These are phyloP conservation scores for Nepenthes alata DNA, from an alignment of 179 eudicot genomes.

Conservation along the genomic window DNA sequence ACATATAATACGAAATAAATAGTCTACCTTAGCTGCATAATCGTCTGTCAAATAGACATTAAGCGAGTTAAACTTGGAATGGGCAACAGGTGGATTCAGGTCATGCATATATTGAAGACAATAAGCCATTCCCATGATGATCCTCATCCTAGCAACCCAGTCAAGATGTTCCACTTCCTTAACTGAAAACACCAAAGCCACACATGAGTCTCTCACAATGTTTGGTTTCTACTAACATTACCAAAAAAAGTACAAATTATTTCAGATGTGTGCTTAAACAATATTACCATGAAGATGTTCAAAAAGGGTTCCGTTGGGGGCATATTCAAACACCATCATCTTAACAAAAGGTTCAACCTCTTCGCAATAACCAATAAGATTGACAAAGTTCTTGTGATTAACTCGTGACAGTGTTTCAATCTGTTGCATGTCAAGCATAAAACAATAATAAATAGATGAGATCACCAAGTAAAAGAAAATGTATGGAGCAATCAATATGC, in stretches of 20 bases:
- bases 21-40: slow-evolving; percentile 76
- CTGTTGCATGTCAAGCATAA: slow-evolving; percentile 22
- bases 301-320: slow-evolving; percentile 74
- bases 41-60: slow-evolving; percentile 59
- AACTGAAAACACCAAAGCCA: slow-evolving; percentile 27
- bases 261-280: neutral
- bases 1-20: neutral
- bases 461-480: neutral
- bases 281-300: slow-evolving; percentile 84
- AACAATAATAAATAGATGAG: neutral
- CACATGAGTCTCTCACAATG: neutral
- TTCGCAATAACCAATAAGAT: slow-evolving; percentile 91
- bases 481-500: neutral
- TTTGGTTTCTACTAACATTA: neutral
- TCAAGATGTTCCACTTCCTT: slow-evolving; percentile 76
- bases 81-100: slow-evolving; percentile 55
- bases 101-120: slow-evolving; percentile 82
- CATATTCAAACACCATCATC: slow-evolving; percentile 95
- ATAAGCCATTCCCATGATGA: slow-evolving; percentile 75
- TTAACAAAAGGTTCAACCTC: slow-evolving; percentile 74
- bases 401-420: slow-evolving; percentile 73
- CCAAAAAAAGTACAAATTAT: neutral
- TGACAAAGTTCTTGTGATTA: slow-evolving; percentile 90
- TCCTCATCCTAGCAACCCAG: slow-evolving; percentile 66
- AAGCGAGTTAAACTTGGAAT: slow-evolving; percentile 33